Evolutionary conservation across 768 basidiomycete genomes (phyloP), one percentile per base, ranked within the genome.

Genomic region (Podaxis sp.): DNA sequence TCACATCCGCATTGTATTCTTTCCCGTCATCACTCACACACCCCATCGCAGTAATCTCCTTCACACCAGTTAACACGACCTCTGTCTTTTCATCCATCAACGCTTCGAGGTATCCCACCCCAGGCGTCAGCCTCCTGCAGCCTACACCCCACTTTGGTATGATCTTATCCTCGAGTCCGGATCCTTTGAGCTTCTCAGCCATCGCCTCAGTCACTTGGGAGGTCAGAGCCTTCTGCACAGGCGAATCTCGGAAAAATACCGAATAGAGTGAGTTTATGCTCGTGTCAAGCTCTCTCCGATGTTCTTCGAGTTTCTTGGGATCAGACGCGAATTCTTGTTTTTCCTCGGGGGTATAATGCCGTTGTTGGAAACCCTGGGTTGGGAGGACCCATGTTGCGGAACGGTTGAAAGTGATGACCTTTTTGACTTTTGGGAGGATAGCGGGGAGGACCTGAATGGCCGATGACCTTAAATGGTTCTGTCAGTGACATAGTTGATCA

Each of bases 91-190:
- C 67, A 7, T 68, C 64, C 4, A 57, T 58, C 26, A 75, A 64
- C 2, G 71, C 66, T 61, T 76, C 75, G 3, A 76, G 69, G 56
- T 74, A 76, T 17, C 68, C 70, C 28, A 69, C 64, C 2, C 71
- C 74, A 8, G 75, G 75, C 2, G 73, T 74, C 6, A 75, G 62
- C 41, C 75, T 63, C n/a, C 72, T 65, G 56, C 75, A 76, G 0
- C 75, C 73, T 0, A 76, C 68, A 15, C 65, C 68, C 64, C 71
- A 76, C 20, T 62, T 66, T 0, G 74, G 74, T 12, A 75, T 68
- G 33, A 76, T 51, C 44, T 76, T 68, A 17, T 78, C 76, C 15
- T 76, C 74, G 46, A 85, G 80, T 56, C 75, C 79, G 66, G 75
- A 73, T 12, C 73, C 74, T 17, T 63, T 51, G 6, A 86, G 70